Percentiles rank a stretch among this genome's conserved stretches.
Evolutionary conservation across 768 basidiomycete genomes (phyloP).

Genomic region (Termitomyces sp.): DNA sequence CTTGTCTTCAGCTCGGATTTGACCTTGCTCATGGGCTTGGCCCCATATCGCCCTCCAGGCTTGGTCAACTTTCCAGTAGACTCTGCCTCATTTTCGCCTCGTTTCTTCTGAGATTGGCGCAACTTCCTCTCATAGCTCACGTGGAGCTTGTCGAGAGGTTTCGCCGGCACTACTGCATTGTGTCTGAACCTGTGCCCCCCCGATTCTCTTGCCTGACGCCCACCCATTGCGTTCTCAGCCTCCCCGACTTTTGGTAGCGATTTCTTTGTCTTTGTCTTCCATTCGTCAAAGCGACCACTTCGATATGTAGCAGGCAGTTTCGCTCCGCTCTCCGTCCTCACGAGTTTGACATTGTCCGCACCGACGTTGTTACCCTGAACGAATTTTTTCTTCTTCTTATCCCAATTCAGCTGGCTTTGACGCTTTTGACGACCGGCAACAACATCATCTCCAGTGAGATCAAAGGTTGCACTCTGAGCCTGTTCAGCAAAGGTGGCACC

Average conservation of each 20-base stretch:
- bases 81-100: conserved; percentile 19
- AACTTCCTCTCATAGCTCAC: conserved; percentile 72
- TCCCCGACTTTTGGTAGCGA: conserved; percentile 82
- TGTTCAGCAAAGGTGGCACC: conserved; percentile 87
- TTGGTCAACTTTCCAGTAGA: conserved; percentile 21
- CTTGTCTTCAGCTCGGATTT: conserved; percentile 83
- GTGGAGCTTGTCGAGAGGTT: conserved; percentile 71
- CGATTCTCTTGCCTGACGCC: conserved; percentile 28
- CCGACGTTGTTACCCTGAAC: conserved; percentile 80
- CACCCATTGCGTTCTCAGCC: conserved; percentile 46
- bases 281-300: conserved; percentile 92
- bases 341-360: conserved; percentile 90
- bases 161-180: conserved; percentile 54
- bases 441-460: conserved; percentile 77
- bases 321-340: conserved; percentile 88
- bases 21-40: conserved; percentile 57
- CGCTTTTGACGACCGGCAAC: conserved; percentile 51
- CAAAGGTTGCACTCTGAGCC: conserved; percentile 74
- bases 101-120: conserved; percentile 55
- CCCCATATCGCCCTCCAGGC: conserved; percentile 45
- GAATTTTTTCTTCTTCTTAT: conserved; percentile 95
- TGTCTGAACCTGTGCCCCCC: conserved; percentile 71
- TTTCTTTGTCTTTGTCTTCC: conserved; percentile 78
- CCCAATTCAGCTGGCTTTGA: conserved; percentile 78
- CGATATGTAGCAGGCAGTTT: conserved; percentile 89